A percentile compares a stretch with the other conserved stretches of the same genome.
phyloP scores from a whole-genome alignment of 208 protist species.

The Naegleria fowleri region DNA sequence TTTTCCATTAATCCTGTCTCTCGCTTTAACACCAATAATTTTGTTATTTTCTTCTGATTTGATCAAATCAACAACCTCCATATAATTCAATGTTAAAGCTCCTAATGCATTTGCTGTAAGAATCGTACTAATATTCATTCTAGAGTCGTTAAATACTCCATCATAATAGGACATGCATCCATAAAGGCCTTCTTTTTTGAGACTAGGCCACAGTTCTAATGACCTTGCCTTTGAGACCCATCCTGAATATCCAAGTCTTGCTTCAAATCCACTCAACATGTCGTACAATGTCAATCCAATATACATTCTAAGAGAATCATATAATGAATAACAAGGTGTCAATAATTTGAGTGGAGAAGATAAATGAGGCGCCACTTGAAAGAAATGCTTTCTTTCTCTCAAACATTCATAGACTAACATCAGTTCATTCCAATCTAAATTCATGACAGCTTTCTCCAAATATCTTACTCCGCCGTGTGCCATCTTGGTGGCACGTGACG shows the following conservation, averaged over 20 bases:
- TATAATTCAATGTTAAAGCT: slow-evolving; percentile 85
- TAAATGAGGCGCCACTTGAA: slow-evolving; percentile 84
- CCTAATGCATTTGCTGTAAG: slow-evolving; percentile 81
- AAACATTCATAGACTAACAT: slow-evolving; percentile 80
- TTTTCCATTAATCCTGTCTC: slow-evolving; percentile 63
- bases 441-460: slow-evolving; percentile 59
- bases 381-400: slow-evolving; percentile 79
- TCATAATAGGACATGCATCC: slow-evolving; percentile 87
- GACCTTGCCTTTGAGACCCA: background rate
- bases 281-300: slow-evolving; percentile 77
- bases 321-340: slow-evolving; percentile 77
- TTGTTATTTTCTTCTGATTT: slow-evolving; percentile 39
- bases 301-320: slow-evolving; percentile 71
- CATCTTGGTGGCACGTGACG: slow-evolving; percentile 88
- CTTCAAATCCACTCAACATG: slow-evolving; percentile 55
- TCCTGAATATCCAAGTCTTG: slow-evolving; percentile 1
- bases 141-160: slow-evolving; percentile 89
- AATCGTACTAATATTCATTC: slow-evolving; percentile 82
- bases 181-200: slow-evolving; percentile 55
- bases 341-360: slow-evolving; percentile 77
- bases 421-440: slow-evolving; percentile 66
- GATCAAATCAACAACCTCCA: background rate
- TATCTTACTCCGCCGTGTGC: slow-evolving; percentile 95
- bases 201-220: slow-evolving; percentile 3
- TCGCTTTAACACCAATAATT: slow-evolving; percentile 63